A percentile compares a stretch with the other conserved stretches of the same genome.
phyloP scores from a whole-genome alignment of 2,329 filamentous ascomycete genomes.

The Tothia fuscella region DNA sequence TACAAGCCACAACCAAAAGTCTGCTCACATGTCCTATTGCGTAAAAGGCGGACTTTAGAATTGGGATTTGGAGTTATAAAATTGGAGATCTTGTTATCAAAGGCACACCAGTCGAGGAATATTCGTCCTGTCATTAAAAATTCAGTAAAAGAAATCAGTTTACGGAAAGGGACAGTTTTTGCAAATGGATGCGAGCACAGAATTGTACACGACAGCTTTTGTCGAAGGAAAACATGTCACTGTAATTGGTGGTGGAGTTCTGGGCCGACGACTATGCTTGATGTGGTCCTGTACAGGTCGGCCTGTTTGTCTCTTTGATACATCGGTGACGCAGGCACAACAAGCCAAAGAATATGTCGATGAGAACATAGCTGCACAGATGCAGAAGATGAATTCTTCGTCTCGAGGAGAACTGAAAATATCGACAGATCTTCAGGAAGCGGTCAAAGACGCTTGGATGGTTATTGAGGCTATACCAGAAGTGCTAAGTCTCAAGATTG shows the following conservation, averaged over 20 bases:
- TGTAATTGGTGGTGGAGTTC: background rate
- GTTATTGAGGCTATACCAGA: conserved; percentile 45
- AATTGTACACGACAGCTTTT: background rate
- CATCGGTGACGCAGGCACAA: background rate
- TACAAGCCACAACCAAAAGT: too few relatives aligned
- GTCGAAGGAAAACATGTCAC: background rate
- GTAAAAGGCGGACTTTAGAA: too few relatives aligned
- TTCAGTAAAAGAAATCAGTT: too few relatives aligned
- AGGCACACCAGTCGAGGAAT: too few relatives aligned
- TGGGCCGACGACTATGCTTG: background rate
- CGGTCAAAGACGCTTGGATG: conserved; percentile 38
- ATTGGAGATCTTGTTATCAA: too few relatives aligned
- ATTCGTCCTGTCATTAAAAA: too few relatives aligned
- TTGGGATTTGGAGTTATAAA: too few relatives aligned
- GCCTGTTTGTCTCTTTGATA: background rate
- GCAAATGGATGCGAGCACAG: background rate
- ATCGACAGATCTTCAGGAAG: conserved; percentile 26
- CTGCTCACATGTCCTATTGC: too few relatives aligned
- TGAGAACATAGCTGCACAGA: background rate
- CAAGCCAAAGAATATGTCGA: background rate
- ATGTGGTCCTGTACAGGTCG: background rate
- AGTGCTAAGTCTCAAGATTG: conserved; percentile 36
- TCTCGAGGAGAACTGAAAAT: background rate
- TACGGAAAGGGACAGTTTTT: too few relatives aligned
- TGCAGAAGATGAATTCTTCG: background rate